Evolutionary conservation across 2,329 filamentous ascomycete species (phyloP).

Genomic region (Xylariaceae sp.): DNA sequence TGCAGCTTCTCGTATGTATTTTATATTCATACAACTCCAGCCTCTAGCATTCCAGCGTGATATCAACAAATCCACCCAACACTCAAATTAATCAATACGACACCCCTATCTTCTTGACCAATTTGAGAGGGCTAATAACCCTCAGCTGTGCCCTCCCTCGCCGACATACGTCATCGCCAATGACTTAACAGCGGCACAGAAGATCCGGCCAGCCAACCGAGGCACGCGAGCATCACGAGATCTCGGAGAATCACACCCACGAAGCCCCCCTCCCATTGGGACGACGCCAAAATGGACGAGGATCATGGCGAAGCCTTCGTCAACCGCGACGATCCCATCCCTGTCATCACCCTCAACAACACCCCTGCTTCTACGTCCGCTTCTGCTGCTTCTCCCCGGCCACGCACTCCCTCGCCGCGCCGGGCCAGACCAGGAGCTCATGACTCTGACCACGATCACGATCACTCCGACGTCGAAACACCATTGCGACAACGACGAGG

Average conservation of each 20-base stretch:
- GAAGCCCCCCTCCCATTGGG: neutral
- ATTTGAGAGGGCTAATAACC: neutral
- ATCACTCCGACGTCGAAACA: conserved; percentile 27
- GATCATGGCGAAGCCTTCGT: conserved; percentile 26
- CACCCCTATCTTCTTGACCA: too few relatives aligned
- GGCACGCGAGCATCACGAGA: neutral
- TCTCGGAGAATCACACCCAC: neutral
- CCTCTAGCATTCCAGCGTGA: neutral
- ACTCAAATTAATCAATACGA: too few relatives aligned
- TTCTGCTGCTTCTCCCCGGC: conserved; percentile 17
- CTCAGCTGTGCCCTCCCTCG: neutral
- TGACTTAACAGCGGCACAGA: neutral
- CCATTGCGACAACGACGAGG: conserved; percentile 20
- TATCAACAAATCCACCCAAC: too few relatives aligned
- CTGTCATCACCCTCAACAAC: conserved; percentile 26
- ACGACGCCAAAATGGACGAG: conserved; percentile 24
- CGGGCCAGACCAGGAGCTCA: conserved; percentile 10
- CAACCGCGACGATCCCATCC: conserved; percentile 34
- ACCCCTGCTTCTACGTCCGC: too few relatives aligned
- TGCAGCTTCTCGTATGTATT: neutral
- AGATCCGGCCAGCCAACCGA: neutral
- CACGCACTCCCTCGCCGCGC: conserved; percentile 23
- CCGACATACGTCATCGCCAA: conserved; percentile 20
- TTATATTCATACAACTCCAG: neutral
- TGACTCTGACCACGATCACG: conserved; percentile 22